Evolutionary conservation across 2,329 filamentous ascomycete genomes (phyloP).

Genomic region (Colletotrichum sp.): DNA sequence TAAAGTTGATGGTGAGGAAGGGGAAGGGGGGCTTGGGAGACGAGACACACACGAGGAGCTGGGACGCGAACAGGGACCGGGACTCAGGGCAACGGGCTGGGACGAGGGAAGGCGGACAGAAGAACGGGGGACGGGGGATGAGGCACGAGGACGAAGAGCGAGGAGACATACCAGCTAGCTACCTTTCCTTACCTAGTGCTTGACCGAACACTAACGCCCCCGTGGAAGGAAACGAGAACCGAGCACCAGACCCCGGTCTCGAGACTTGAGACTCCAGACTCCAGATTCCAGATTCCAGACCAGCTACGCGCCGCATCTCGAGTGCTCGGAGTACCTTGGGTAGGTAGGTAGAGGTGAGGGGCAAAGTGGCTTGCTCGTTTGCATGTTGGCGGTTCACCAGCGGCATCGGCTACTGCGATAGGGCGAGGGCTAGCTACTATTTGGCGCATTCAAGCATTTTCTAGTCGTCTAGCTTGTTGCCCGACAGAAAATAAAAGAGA

Average conservation of each 20-base stretch:
- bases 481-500: background rate
- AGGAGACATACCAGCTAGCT: background rate
- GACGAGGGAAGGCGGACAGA: background rate
- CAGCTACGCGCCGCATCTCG: background rate
- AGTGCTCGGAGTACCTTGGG: background rate
- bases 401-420: background rate
- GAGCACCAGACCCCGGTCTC: background rate
- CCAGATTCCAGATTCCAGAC: background rate
- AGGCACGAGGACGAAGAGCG: background rate
- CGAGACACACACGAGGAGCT: background rate
- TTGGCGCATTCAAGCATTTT: slow-evolving; percentile 8
- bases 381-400: background rate
- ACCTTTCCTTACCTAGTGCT: background rate
- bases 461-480: background rate
- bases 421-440: background rate
- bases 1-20: background rate
- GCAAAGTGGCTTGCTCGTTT: background rate
- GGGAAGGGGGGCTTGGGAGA: background rate
- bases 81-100: background rate
- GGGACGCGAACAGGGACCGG: background rate
- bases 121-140: background rate
- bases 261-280: background rate
- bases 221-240: background rate
- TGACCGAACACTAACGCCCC: background rate
- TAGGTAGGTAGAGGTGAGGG: background rate